Evolutionary conservation across 2,329 filamentous ascomycete species (phyloP), one percentile per base, ranked within the genome.

Genomic region (Berkeleyomyces rouxiae): DNA sequence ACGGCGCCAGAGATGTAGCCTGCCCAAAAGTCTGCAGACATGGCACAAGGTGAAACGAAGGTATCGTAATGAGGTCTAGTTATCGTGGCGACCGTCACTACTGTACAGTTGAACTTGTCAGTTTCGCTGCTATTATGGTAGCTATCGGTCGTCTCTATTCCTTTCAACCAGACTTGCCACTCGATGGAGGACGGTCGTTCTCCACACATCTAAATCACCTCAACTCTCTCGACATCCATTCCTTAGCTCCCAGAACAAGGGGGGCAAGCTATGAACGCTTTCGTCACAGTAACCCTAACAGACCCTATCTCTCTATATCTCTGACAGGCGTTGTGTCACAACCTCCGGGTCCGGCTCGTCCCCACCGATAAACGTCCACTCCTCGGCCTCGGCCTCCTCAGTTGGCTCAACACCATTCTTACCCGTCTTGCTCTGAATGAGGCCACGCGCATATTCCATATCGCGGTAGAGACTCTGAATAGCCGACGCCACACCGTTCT

Each of bases 401-500:
- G 31, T 49, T 31, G 74, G 75, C 10, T 80, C 75, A 59, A 82
- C 78, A 46, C 81, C 77, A 16, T 74, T 77, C 49, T 73, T 72
- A 61, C 68, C 71, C 75, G 69, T 84, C 72, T 81, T 82, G 66
- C 76, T 76, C 1, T 75, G 88, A 71, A 96, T 87, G 53, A 97
- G 78, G 13, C 86, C 86, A 72, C 83, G 88, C 44, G 93, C 91
- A 69, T 96, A 96, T 71, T 97, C 93, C 63, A 97, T 80, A 71
- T 97, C 92, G 49, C 93, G 87, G 71, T 97, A 99, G 63, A 99
- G 88, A 65, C 84, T 88, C 72, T 96, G 88, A 66, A 97, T 93
- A 4, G 92, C 93, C 4, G 80, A 87, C 58, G 86, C 84, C n/a
- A 96, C 90, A 43, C 93, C 93, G 67, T 90, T 84, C 72, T 99